Evolutionary conservation across 805 yeast genomes (phyloP), one percentile per base, ranked within the genome.

Genomic region (Debaryomyces castellii): DNA sequence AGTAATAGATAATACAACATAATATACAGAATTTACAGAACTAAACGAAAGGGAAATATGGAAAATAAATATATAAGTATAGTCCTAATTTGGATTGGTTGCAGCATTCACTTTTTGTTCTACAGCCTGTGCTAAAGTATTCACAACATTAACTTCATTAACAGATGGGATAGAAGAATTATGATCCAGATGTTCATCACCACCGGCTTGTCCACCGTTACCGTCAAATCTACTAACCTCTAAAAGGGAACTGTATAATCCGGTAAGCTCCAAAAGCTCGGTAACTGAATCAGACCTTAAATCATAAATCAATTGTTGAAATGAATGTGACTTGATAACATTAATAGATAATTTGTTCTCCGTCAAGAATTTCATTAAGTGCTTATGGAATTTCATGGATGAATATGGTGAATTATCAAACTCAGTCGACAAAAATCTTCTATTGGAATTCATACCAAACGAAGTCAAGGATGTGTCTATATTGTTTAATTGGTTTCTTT

Each of bases 321-420:
- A 80, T 7, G 80, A 67, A 18, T 66, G 73, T 41, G 80, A 72
- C 58, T 74, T 75, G n/a, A 78, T 73, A 8, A 73, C 71, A 18
- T 63, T 64, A 24, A 78, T 67, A 0, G 80, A 71, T 9, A 80
- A 60, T 53, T 77, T 77, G 58, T 80, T 76, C n/a, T 78, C 83
- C 12, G 74, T 67, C 32, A 79, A 57, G 46, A 79, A 80, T 50
- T 66, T 70, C 67, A 78, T 63, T 23, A 80, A 58, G 49, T 78
- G 79, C 49, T 71, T 73, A 47, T 77, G 83, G 55, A 80, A 77
- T 50, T 71, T 74, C 56, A 66, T 58, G 14, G 69, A 59, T 1
- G 81, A 54, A 56, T 78, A 79, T 1, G 76, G 73, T 7, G 69
- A 42, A 45, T 69, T 69, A 41, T 77, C 81, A 39, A 60, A 64